These are phyloP conservation scores for Eutrema heterophyllum DNA, from an alignment of 345 rosid species.

Conservation along the genomic window DNA sequence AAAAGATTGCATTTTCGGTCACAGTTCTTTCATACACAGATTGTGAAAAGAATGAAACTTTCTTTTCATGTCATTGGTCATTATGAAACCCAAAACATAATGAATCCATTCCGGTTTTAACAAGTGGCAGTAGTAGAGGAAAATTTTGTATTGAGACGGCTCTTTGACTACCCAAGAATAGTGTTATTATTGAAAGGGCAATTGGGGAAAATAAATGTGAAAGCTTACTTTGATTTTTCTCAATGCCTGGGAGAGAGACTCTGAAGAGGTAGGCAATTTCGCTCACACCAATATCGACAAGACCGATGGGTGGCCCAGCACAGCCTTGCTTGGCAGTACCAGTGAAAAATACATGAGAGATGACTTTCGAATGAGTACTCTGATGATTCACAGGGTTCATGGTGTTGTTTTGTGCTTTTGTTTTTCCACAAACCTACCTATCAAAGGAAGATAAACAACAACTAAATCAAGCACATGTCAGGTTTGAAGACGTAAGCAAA, in stretches of 20 bases:
- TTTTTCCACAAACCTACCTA: neutral
- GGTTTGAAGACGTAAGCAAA: neutral
- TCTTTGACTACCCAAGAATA: neutral
- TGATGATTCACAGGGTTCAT: slow-evolving; percentile 21
- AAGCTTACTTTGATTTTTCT: slow-evolving; percentile 49
- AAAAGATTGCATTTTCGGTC: neutral
- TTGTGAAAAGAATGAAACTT: neutral
- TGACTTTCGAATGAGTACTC: slow-evolving; percentile 22
- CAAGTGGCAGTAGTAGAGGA: neutral
- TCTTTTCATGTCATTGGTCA: neutral
- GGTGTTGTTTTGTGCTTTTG: neutral
- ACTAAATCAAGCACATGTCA: neutral
- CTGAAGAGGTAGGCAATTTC: slow-evolving; percentile 65
- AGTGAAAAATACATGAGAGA: slow-evolving; percentile 28
- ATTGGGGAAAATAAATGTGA: neutral
- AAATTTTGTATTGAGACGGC: neutral
- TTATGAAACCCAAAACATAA: neutral
- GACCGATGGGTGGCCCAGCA: slow-evolving; percentile 54
- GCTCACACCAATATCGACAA: slow-evolving; percentile 59
- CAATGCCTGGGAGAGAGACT: slow-evolving; percentile 60
- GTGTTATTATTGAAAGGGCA: neutral
- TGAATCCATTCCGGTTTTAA: neutral
- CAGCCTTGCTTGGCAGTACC: slow-evolving; percentile 60
- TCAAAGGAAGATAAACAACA: neutral
- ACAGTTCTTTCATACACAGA: slow-evolving; percentile 4